These are phyloP conservation scores for Pichia kudriavzevii DNA, from an alignment of 1,139 yeast genomes.

Conservation along the genomic window DNA sequence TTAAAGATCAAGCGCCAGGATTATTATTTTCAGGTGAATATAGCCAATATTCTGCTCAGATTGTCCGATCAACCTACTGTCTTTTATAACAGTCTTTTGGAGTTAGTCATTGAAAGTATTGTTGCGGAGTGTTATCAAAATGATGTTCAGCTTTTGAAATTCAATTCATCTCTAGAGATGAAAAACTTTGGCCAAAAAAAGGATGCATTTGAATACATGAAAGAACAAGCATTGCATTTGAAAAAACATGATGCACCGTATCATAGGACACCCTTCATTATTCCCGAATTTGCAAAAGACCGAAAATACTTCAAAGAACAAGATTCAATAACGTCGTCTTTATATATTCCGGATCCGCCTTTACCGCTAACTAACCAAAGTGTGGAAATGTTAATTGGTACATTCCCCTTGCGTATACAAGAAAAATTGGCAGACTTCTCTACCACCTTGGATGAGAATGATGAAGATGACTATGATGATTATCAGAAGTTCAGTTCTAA, in stretches of 20 bases:
- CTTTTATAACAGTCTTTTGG: constrained; percentile 52
- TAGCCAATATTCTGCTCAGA: constrained; percentile 35
- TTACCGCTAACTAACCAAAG: constrained; percentile 48
- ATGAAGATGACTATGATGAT: constrained; percentile 10
- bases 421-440: constrained; percentile 11
- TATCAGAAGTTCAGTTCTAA: constrained; percentile 8
- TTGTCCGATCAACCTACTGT: constrained; percentile 65
- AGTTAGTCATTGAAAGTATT: constrained; percentile 45
- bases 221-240: constrained; percentile 58
- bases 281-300: constrained; percentile 38
- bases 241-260: constrained; percentile 73
- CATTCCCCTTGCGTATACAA: constrained; percentile 26
- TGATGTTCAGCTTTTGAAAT: constrained; percentile 19
- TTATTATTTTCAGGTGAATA: constrained; percentile 18
- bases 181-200: constrained; percentile 55
- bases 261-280: constrained; percentile 67
- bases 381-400: constrained; percentile 33
- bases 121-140: constrained; percentile 28
- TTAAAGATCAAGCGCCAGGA: constrained; percentile 27
- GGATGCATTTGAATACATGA: constrained; percentile 39
- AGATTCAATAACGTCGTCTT: constrained; percentile 52
- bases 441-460: constrained; percentile 11
- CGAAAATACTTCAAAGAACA: constrained; percentile 37
- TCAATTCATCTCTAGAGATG: constrained; percentile 50
- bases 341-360: constrained; percentile 59